Evolutionary conservation across 306 rosid species (phyloP).

Genomic region (Lathyrus tuberosus): DNA sequence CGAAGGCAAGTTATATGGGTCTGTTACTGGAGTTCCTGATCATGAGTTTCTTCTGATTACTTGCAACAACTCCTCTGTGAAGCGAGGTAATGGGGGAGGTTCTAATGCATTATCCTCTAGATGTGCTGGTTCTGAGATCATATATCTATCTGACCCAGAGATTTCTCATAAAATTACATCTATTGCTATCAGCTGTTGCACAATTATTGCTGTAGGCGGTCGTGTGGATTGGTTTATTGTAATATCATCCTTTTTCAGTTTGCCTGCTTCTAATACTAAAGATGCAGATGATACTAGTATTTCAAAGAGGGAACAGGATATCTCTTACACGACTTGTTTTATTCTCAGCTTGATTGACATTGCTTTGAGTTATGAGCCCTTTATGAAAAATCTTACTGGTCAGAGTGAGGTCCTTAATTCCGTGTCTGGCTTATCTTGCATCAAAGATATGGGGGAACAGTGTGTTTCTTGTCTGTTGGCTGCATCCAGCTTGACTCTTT

Average conservation of each 20-base stretch:
- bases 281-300: slow-evolving; percentile 45
- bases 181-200: slow-evolving; percentile 74
- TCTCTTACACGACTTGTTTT: slow-evolving; percentile 57
- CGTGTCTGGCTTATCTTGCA: slow-evolving; percentile 50
- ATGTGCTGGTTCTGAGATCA: slow-evolving; percentile 80
- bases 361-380: slow-evolving; percentile 94
- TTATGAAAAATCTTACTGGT: slow-evolving; percentile 50
- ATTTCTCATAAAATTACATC: slow-evolving; percentile 60
- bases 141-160: slow-evolving; percentile 75
- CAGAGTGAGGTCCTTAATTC: slow-evolving; percentile 51
- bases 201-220: slow-evolving; percentile 82
- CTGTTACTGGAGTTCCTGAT: slow-evolving; percentile 59
- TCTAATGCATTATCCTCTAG: slow-evolving; percentile 85
- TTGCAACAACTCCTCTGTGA: slow-evolving; percentile 70
- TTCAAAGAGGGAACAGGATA: slow-evolving; percentile 43
- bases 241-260: slow-evolving; percentile 64
- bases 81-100: slow-evolving; percentile 95
- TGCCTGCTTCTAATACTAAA: slow-evolving; percentile 53
- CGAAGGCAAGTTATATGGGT: slow-evolving; percentile 88
- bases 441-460: slow-evolving; percentile 53
- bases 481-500: slow-evolving; percentile 76
- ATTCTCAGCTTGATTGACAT: slow-evolving; percentile 76
- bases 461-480: slow-evolving; percentile 83
- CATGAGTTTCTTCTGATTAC: slow-evolving; percentile 79
- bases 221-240: slow-evolving; percentile 88